Conservation (phyloP, 1,284 basidiomycete genomes). For the Boletellus dicymbophilus region DNA sequence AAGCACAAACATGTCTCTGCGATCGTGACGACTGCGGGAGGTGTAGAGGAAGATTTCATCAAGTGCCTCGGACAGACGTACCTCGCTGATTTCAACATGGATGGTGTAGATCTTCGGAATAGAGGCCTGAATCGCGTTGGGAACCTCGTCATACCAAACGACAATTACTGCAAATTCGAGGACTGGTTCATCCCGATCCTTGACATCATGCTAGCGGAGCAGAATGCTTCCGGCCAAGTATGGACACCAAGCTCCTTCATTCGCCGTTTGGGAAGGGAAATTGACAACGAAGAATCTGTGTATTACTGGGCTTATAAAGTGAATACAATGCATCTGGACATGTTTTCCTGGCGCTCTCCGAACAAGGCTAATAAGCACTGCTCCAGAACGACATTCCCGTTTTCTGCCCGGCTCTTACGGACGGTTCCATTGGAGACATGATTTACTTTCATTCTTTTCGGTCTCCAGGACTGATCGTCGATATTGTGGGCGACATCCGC, state of each 20-base stretch:
- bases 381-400: slow-evolving; percentile 95
- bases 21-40: slow-evolving; percentile 97
- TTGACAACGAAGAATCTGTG: slow-evolving; percentile 95
- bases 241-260: slow-evolving; percentile 98
- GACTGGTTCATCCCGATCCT: slow-evolving; percentile 98
- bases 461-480: slow-evolving; percentile 85
- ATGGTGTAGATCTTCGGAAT: slow-evolving; percentile 86
- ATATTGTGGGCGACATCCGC: slow-evolving; percentile 96
- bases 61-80: slow-evolving; percentile 98
- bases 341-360: slow-evolving; percentile 10
- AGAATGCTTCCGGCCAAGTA: slow-evolving; percentile 67
- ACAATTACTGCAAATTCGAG: slow-evolving; percentile 99
- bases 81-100: slow-evolving; percentile 90
- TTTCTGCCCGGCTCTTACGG: slow-evolving; percentile 98
- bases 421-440: slow-evolving; percentile 99
- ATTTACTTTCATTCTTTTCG: slow-evolving; percentile 98
- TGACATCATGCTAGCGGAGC: slow-evolving; percentile 90
- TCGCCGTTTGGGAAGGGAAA: slow-evolving; percentile 90
- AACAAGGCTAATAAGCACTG: slow-evolving; percentile 29
- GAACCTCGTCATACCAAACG: slow-evolving; percentile 97
- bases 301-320: slow-evolving; percentile 99
- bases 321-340: slow-evolving; percentile 36
- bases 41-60: slow-evolving; percentile 99
- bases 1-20: slow-evolving; percentile 91
- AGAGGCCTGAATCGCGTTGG: slow-evolving; percentile 97